Base-by-base conservation (phyloP, 768 basidiomycete genomes). In the Tubosaeta sp. region DNA sequence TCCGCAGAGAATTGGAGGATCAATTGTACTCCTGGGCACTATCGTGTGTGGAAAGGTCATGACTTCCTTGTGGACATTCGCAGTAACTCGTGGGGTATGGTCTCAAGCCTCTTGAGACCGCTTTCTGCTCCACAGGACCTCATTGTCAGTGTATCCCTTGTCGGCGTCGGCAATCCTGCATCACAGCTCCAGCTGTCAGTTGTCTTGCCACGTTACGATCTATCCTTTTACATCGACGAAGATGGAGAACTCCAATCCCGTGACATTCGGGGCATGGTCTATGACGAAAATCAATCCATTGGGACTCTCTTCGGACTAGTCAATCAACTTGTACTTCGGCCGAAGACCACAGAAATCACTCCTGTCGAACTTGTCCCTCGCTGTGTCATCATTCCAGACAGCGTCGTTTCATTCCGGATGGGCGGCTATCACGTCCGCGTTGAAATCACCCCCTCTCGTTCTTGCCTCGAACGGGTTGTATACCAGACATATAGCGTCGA, bases 221-320 rank as follows among this genome's bases (percentile, higher is more conserved):
- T 80, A 6, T 65, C 69, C 0, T 80, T 81, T 43, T 70, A 69
- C 37, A 26, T 77, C n/a, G n/a, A n/a, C n/a, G n/a, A n/a, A n/a
- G n/a, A n/a, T n/a, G n/a, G n/a, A n/a, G n/a, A n/a, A n/a, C n/a
- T n/a, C n/a, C n/a, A n/a, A n/a, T n/a, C n/a, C n/a, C n/a, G n/a
- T n/a, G n/a, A n/a, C n/a, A n/a, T 77, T 33, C 68, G 70, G 7
- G 68, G 63, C n/a, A 76, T 76, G 68, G 60, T 74, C 13, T 63
- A 78, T 13, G 75, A 78, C 43, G 2, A 45, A 2, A 46, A 64
- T 29, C 80, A 80, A 53, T 76, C 67, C 0, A 61, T 64, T 2
- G 76, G 76, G 0, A 72, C 76, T 0, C 61, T 82, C 54, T 68
- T 77, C 39, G 80, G 79, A 8, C 56, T 81, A 32, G 32, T 41